Conservation (phyloP, 257 asterid species). For the Capsicum rhomboideum region DNA sequence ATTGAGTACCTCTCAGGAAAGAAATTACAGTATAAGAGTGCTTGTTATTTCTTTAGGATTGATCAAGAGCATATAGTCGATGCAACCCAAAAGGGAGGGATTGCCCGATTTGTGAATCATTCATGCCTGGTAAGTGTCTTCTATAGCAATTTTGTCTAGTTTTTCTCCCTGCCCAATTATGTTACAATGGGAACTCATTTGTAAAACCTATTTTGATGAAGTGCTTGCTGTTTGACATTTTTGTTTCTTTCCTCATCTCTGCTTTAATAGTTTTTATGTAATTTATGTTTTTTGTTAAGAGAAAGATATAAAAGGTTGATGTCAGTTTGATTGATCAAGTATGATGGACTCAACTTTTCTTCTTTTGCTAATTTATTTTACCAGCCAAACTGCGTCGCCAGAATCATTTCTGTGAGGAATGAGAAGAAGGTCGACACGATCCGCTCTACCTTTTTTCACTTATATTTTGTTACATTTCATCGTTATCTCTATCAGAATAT, state of each 20-base stretch:
- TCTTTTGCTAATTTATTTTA: neutral
- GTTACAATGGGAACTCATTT: neutral
- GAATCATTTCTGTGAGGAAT: constrained; percentile 48
- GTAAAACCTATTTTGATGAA: neutral
- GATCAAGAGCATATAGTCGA: constrained; percentile 56
- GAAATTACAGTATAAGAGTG: constrained; percentile 55
- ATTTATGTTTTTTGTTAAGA: neutral
- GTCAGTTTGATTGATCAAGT: neutral
- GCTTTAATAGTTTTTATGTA: neutral
- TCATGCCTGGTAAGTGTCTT: constrained; percentile 44
- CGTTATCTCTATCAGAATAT: neutral
- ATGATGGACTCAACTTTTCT: constrained; percentile 1
- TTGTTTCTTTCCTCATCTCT: neutral
- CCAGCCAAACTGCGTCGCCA: constrained; percentile 66
- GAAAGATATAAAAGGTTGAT: neutral
- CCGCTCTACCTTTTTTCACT: neutral
- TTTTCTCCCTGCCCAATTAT: neutral
- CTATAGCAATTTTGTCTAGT: neutral
- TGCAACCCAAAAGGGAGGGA: constrained; percentile 71
- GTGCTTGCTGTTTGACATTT: neutral
- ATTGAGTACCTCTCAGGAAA: constrained; percentile 55
- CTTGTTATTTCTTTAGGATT: constrained; percentile 57
- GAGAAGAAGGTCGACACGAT: constrained; percentile 43
- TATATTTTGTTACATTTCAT: neutral
- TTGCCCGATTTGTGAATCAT: constrained; percentile 68